Evolutionary conservation across 2,329 filamentous ascomycete species (phyloP).

Genomic region (Lasiodiplodia sp.): DNA sequence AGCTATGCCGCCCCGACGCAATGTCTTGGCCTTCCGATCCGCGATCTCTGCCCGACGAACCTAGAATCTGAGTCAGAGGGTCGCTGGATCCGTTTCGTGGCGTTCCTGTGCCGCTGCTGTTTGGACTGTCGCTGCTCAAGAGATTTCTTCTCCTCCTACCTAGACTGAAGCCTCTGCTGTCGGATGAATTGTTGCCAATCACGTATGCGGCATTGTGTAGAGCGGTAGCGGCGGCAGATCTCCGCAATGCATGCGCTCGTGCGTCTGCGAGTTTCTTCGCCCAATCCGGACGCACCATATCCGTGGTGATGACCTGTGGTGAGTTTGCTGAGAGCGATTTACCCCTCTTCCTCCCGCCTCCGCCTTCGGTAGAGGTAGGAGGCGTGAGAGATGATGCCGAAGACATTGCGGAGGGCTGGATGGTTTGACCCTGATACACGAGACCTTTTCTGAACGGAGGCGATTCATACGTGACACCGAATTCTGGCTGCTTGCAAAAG

Average conservation of each 20-base stretch:
- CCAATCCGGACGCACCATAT: conserved; percentile 94
- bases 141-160: conserved; percentile 58
- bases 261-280: conserved; percentile 85
- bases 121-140: conserved; percentile 56
- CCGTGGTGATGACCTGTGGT: conserved; percentile 88
- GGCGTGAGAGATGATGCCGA: conserved; percentile 79
- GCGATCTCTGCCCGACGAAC: conserved; percentile 39
- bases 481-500: conserved; percentile 93
- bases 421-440: conserved; percentile 64
- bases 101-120: conserved; percentile 54
- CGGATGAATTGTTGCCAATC: conserved; percentile 65
- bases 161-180: conserved; percentile 59
- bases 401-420: conserved; percentile 76
- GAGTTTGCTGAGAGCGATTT: conserved; percentile 81
- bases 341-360: conserved; percentile 62
- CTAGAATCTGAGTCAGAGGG: conserved; percentile 36
- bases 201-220: conserved; percentile 94
- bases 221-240: conserved; percentile 91
- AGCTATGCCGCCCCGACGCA: conserved; percentile 55
- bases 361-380: conserved; percentile 34
- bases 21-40: conserved; percentile 46
- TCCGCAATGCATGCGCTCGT: conserved; percentile 80
- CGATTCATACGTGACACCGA: conserved; percentile 92
- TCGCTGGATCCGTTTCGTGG: conserved; percentile 47
- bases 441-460: conserved; percentile 89